A percentile compares a stretch with the other conserved stretches of the same genome.
These are phyloP conservation scores for Trichoderma oligosporum DNA, from an alignment of 2,329 filamentous ascomycete genomes.

Conservation along the genomic window DNA sequence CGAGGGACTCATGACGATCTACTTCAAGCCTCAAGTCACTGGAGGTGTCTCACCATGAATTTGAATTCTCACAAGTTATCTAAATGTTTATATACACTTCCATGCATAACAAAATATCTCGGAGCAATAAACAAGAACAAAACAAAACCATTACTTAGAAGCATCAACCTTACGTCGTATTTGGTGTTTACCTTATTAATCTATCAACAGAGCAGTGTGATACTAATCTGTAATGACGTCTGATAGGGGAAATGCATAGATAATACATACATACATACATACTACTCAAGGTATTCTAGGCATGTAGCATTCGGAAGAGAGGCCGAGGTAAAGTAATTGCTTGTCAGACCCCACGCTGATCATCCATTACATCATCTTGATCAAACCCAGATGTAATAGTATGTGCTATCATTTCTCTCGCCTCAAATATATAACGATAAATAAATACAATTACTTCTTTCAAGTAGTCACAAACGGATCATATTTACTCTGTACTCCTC, in stretches of 20 bases:
- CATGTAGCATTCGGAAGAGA: neutral
- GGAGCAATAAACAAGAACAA: neutral
- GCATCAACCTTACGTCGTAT: too few relatives aligned
- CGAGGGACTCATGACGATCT: conserved; percentile 40
- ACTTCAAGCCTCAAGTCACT: conserved; percentile 36
- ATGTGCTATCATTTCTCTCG: neutral
- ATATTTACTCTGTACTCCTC: too few relatives aligned
- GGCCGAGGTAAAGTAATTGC: neutral
- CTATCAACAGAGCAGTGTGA: too few relatives aligned
- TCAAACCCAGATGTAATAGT: neutral
- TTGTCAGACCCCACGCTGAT: neutral
- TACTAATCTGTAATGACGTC: too few relatives aligned
- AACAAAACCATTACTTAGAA: neutral
- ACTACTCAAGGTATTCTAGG: neutral
- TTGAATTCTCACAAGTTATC: too few relatives aligned
- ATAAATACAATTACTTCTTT: neutral
- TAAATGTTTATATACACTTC: too few relatives aligned
- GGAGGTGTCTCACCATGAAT: conserved; percentile 22
- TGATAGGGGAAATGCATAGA: too few relatives aligned
- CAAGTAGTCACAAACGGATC: too few relatives aligned
- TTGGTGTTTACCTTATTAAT: too few relatives aligned
- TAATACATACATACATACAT: too few relatives aligned
- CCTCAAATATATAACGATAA: neutral
- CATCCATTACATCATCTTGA: conserved; percentile 11
- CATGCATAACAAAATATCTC: too few relatives aligned